phyloP scores from a whole-genome alignment of 1,139 yeast species.

The Nadsonia commutata region DNA sequence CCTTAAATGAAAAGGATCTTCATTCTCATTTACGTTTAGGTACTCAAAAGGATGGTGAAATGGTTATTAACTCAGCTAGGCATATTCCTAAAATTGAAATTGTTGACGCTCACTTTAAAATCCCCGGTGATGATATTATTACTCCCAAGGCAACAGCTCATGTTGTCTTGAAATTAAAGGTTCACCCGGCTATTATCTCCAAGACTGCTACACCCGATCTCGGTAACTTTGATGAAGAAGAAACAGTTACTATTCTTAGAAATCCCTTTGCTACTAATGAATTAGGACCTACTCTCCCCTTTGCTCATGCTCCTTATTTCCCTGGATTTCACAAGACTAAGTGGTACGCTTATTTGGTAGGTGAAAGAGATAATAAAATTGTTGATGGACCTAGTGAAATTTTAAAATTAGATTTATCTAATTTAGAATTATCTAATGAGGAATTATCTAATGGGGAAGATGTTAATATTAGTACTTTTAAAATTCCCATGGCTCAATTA shows the following conservation, averaged over 20 bases:
- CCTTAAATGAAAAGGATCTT: slow-evolving; percentile 9
- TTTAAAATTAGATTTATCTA: slow-evolving; percentile 39
- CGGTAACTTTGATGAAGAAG: slow-evolving; percentile 23
- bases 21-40: not conserved
- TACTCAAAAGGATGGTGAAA: slow-evolving; percentile 28
- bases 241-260: slow-evolving; percentile 49
- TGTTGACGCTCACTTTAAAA: slow-evolving; percentile 59
- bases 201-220: slow-evolving; percentile 19
- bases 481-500: slow-evolving; percentile 54
- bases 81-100: slow-evolving; percentile 59
- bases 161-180: slow-evolving; percentile 57
- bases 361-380: slow-evolving; percentile 66
- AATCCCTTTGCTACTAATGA: slow-evolving; percentile 58
- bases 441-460: slow-evolving; percentile 32
- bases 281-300: slow-evolving; percentile 52
- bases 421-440: slow-evolving; percentile 38
- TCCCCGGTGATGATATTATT: slow-evolving; percentile 66
- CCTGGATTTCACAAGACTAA: slow-evolving; percentile 35
- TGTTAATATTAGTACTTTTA: slow-evolving; percentile 53
- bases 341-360: slow-evolving; percentile 57
- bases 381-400: slow-evolving; percentile 52
- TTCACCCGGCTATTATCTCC: slow-evolving; percentile 48
- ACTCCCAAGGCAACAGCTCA: slow-evolving; percentile 67
- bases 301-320: slow-evolving; percentile 56
- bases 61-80: slow-evolving; percentile 45